Base-by-base conservation (phyloP, 2,329 filamentous ascomycete genomes). In the Metarhizium brunneum region DNA sequence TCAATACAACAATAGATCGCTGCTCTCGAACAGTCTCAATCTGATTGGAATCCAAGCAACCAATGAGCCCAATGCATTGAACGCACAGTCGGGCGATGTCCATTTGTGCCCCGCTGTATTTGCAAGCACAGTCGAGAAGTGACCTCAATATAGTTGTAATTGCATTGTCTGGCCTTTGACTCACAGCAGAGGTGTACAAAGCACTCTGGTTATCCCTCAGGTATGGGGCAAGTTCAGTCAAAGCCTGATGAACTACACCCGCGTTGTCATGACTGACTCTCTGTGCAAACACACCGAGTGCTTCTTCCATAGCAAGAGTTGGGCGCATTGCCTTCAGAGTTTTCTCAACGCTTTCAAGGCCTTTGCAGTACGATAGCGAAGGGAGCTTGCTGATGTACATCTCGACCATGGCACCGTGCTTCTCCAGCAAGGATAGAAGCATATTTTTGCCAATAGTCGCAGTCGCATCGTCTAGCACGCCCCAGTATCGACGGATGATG, bases 41-140 rank as follows among this genome's bases (percentile, higher is more conserved):
- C 57, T 89, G 84, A 64, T 95, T 96, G 1, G 92, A 87, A 68
- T 99, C 95, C 25, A 99, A 74, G 61, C 92, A 96, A 6, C 95
- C 94, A 54, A 99, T 84, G 20, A 95, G 78, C 0, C 95, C 95
- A 43, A 99, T 78, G 60, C 90, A 94, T 64, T 88, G 84, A 14
- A 90, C 87, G 59, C 89, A 90, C 2, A 95, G 76, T 18, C 82
- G 76, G 52, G 85, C 79, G 54, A 97, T 88, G 13, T 84, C 82
- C 7, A 76, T 69, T 47, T 88, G 81, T 13, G 79, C 77, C 52
- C 83, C 81, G 60, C 86, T 88, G 69, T 94, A 94, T 60, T 87
- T 90, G 54, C 91, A 83, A 52, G 86, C 87, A 53, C 89, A 92
- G 71, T 97, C 92, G 10, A 99, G 80, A 11, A 99, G 76, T 13